Evolutionary conservation across 306 rosid genomes (phyloP).

Genomic region (Cucumis hystrix): DNA sequence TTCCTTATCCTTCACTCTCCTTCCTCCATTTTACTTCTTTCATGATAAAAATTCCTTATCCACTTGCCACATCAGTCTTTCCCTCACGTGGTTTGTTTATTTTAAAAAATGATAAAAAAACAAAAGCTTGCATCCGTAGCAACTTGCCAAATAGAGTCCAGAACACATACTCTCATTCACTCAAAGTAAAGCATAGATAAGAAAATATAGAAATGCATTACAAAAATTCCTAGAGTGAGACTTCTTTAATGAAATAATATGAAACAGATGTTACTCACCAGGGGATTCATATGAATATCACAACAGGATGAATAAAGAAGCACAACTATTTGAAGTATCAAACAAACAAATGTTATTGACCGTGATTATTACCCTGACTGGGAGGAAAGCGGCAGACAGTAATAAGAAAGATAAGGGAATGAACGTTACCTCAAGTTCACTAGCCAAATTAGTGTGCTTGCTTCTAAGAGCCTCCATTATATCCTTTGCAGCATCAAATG

Average conservation of each 20-base stretch:
- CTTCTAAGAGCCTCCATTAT: constrained; percentile 99
- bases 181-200: neutral
- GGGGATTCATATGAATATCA: neutral
- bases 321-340: neutral
- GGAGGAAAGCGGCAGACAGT: neutral
- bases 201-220: neutral
- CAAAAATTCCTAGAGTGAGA: neutral
- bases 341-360: neutral
- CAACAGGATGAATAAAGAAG: neutral
- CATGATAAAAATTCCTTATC: neutral
- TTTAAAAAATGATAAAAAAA: neutral
- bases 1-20: neutral
- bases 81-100: neutral
- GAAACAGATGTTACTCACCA: neutral
- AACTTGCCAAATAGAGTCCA: neutral
- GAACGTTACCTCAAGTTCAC: constrained; percentile 83
- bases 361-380: neutral
- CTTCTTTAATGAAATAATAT: neutral
- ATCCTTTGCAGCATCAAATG: constrained; percentile 99
- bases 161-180: neutral
- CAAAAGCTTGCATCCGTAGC: neutral
- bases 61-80: neutral
- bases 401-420: neutral
- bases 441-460: constrained; percentile 91
- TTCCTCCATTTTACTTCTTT: neutral